Percentiles rank a stretch among this genome's conserved stretches.
Evolutionary conservation across 805 yeast species (phyloP).

Genomic region (Danielia oregonensis): DNA sequence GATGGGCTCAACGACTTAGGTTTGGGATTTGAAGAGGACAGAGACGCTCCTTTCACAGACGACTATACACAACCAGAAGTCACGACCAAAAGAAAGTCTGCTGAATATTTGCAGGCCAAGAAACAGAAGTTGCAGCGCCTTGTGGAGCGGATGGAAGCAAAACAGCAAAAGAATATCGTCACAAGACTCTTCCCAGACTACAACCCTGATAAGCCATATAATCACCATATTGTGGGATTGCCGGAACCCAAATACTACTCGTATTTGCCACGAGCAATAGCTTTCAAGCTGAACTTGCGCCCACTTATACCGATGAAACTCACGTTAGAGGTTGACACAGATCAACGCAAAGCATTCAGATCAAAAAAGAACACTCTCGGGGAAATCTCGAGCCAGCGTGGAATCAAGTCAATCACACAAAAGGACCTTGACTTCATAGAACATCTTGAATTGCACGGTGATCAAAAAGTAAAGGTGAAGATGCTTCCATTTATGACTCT

Average conservation of each 20-base stretch:
- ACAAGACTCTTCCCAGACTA: slow-evolving; percentile 61
- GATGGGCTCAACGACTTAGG: slow-evolving; percentile 18
- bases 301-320: slow-evolving; percentile 59
- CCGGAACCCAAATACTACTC: slow-evolving; percentile 55
- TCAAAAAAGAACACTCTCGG: slow-evolving; percentile 16
- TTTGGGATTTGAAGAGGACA: slow-evolving; percentile 19
- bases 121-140: slow-evolving; percentile 24
- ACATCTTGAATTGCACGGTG: slow-evolving; percentile 19
- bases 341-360: slow-evolving; percentile 53
- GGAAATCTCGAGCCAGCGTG: slow-evolving; percentile 2
- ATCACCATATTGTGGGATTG: slow-evolving; percentile 62
- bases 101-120: slow-evolving; percentile 20
- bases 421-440: slow-evolving; percentile 31
- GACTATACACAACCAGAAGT: not conserved
- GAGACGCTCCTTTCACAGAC: slow-evolving; percentile 6
- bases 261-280: slow-evolving; percentile 49
- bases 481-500: slow-evolving; percentile 29
- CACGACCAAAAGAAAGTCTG: slow-evolving; percentile 9
- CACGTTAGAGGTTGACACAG: slow-evolving; percentile 59
- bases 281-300: slow-evolving; percentile 25
- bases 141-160: slow-evolving; percentile 28
- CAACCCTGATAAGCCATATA: slow-evolving; percentile 49
- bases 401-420: slow-evolving; percentile 23
- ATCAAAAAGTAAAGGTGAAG: slow-evolving; percentile 14
- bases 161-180: slow-evolving; percentile 27